phyloP scores from a whole-genome alignment of 768 basidiomycete species.

The Paxillus ammoniavirescens region DNA sequence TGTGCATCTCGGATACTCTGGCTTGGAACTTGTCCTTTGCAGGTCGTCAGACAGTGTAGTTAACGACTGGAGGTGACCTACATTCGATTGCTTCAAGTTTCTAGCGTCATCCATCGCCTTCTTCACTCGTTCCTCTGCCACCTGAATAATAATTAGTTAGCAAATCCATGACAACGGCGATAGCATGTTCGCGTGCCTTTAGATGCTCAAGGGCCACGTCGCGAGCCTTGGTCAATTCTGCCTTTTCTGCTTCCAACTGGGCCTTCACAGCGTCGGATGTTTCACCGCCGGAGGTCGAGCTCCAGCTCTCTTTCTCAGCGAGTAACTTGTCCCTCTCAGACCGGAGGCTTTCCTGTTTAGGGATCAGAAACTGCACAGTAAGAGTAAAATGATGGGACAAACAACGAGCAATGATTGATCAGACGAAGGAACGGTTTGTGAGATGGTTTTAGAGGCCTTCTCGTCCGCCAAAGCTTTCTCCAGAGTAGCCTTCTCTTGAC shows the following conservation, averaged over 20 bases:
- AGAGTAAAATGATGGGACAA: slow-evolving; percentile 6
- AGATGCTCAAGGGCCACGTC: slow-evolving; percentile 58
- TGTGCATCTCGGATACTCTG: slow-evolving; percentile 51
- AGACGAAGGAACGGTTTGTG: slow-evolving; percentile 5
- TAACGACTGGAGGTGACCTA: slow-evolving; percentile 4
- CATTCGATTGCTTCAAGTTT: slow-evolving; percentile 35
- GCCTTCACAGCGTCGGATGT: slow-evolving; percentile 34
- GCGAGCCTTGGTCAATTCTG: slow-evolving; percentile 52
- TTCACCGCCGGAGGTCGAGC: slow-evolving; percentile 18
- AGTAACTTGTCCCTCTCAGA: slow-evolving; percentile 63
- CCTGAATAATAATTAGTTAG: slow-evolving; percentile 25
- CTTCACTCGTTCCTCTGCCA: slow-evolving; percentile 41
- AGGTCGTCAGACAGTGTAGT: slow-evolving; percentile 1
- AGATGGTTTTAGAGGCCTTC: slow-evolving; percentile 27
- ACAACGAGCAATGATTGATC: slow-evolving; percentile 34
- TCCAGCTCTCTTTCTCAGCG: slow-evolving; percentile 51
- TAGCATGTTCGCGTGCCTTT: slow-evolving; percentile 42
- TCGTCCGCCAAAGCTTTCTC: slow-evolving; percentile 40
- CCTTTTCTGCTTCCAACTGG: slow-evolving; percentile 61
- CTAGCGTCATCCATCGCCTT: slow-evolving; percentile 45
- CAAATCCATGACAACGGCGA: background rate
- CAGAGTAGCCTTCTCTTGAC: slow-evolving; percentile 36
- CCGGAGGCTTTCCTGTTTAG: slow-evolving; percentile 45
- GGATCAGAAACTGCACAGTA: background rate
- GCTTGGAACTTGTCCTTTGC: slow-evolving; percentile 61